Base-by-base conservation (phyloP, 768 basidiomycete genomes). In the Infundibulicybe gibba region DNA sequence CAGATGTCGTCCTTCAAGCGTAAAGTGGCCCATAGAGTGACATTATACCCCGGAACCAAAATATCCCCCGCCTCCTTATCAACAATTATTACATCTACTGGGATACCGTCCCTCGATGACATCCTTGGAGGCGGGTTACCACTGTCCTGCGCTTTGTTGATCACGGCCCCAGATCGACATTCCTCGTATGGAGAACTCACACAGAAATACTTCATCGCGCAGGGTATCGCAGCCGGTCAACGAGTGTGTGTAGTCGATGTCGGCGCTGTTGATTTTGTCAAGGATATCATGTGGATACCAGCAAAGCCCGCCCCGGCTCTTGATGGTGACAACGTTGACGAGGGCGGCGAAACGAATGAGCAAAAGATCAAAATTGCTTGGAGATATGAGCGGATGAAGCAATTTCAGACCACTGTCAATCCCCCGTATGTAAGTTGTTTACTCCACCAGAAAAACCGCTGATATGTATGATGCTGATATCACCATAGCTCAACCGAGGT, bases 381-480 rank as follows among this genome's bases (percentile, higher is more conserved):
- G 90, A 79, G 97, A 60, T 99, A 99, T 65, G 91, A 92, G 58
- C 77, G 84, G 48, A 89, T 97, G 89, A 90, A 87, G 68, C 84
- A 76, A 66, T 95, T 97, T 63, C 81, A 90, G 68, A 97, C 94
- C 3, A 92, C 90, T 2, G 83, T 93, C 16, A 61, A 71, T 32
- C 66, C 67, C 52, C 66, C 68, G 74, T 79, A 74, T 62, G 80
- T 78, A 49, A 58, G 61, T 63, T 60, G 49, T 38, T 49, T 38
- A 30, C 21, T 14, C 45, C 41, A 32, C 32, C 3, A 41, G 16
- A 20, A 20, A 19, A 20, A 41, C 34, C 32, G 43, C 30, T 49
- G 45, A 45, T 20, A 41, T 41, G 2, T 32, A 38, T 41, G 30
- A 31, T 8, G 42, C 21, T n/a, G 10, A 32, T 19, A 38, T 43